Conservation (phyloP, 2,329 filamentous ascomycete species). For the Xylariaceae sp. region DNA sequence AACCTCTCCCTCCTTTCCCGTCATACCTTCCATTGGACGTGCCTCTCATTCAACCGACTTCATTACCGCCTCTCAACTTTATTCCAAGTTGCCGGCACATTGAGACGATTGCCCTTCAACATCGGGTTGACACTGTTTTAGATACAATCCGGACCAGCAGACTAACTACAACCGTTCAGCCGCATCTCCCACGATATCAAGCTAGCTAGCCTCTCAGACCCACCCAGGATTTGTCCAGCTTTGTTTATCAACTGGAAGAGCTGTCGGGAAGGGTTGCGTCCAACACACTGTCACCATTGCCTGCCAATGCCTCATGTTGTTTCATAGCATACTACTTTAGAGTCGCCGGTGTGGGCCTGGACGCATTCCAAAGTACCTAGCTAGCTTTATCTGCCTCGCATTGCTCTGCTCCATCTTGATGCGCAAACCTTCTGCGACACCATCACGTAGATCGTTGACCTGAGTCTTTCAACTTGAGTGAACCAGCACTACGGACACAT, state of each 20-base stretch:
- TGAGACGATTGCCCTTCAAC: not conserved
- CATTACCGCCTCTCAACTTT: not conserved
- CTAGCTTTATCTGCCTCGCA: too few relatives aligned
- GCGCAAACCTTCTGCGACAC: constrained; percentile 6
- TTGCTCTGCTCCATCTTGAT: too few relatives aligned
- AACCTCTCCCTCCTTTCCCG: not conserved
- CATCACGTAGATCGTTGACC: constrained; percentile 20
- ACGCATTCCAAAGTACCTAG: too few relatives aligned
- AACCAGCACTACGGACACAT: too few relatives aligned
- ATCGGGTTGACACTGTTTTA: not conserved
- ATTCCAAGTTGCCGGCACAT: not conserved
- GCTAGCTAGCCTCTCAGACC: too few relatives aligned
- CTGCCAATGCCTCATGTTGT: constrained; percentile 1
- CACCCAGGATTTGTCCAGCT: too few relatives aligned
- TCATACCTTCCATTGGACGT: constrained; percentile 8
- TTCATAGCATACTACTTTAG: constrained; percentile 5
- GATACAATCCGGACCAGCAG: not conserved
- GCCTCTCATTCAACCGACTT: constrained; percentile 3
- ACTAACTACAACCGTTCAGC: too few relatives aligned
- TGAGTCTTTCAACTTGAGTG: constrained; percentile 8
- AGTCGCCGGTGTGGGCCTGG: not conserved
- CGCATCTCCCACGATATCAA: constrained; percentile 4
- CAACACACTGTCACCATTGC: constrained; percentile 1
- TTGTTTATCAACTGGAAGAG: constrained; percentile 1
- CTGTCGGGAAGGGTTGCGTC: constrained; percentile 1